phyloP scores from a whole-genome alignment of 768 basidiomycete species.

The Lactifluus volemus region DNA sequence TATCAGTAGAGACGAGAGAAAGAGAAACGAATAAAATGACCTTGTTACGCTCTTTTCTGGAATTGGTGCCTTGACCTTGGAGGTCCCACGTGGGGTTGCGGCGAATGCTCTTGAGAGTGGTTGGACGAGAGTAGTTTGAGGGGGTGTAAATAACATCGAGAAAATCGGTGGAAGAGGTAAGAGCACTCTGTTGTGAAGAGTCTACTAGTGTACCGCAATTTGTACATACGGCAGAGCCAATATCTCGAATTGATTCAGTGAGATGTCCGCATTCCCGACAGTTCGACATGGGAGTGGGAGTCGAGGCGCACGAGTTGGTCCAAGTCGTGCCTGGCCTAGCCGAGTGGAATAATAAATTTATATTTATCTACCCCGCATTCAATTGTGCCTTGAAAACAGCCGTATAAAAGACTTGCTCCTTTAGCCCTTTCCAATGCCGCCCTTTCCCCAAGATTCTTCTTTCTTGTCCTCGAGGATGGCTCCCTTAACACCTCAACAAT shows the following conservation, averaged over 20 bases:
- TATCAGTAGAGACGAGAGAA: slow-evolving; percentile 12
- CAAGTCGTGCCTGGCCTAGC: not conserved
- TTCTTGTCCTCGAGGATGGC: slow-evolving; percentile 17
- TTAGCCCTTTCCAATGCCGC: slow-evolving; percentile 6
- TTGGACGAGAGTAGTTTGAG: slow-evolving; percentile 20
- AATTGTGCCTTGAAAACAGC: no score
- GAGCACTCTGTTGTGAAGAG: slow-evolving; percentile 45
- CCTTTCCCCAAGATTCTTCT: slow-evolving; percentile 24
- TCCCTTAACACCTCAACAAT: slow-evolving; percentile 29
- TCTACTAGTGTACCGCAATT: slow-evolving; percentile 64
- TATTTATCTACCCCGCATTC: no score
- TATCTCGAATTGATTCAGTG: slow-evolving; percentile 16
- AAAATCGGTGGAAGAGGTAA: slow-evolving; percentile 39
- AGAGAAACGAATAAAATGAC: slow-evolving; percentile 28
- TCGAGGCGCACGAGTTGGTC: no score
- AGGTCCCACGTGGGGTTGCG: slow-evolving; percentile 50
- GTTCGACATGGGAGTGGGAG: not conserved
- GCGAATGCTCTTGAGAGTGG: slow-evolving; percentile 41
- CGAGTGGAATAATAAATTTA: not conserved
- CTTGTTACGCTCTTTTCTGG: slow-evolving; percentile 52
- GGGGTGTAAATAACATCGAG: slow-evolving; percentile 26
- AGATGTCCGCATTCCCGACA: slow-evolving; percentile 16
- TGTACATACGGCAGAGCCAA: slow-evolving; percentile 44
- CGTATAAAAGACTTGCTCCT: no score
- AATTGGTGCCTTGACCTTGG: slow-evolving; percentile 57